phyloP scores from a whole-genome alignment of 371 early-diverging fungal genomes.

The Spraguea lophii region DNA sequence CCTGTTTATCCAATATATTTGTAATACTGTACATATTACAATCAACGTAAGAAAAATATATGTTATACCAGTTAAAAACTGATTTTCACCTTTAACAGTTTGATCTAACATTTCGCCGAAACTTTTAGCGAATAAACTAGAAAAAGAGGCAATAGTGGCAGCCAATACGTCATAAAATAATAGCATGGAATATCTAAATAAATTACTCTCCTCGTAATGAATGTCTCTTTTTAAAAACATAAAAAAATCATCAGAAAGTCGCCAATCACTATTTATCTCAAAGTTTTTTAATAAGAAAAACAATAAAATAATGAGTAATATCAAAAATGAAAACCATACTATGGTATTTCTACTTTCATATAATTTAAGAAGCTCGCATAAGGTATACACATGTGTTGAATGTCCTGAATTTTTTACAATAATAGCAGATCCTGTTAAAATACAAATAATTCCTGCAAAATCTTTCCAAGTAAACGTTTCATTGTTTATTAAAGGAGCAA shows the following conservation, averaged over 20 bases:
- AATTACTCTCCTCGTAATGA: slow-evolving; percentile 35
- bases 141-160: slow-evolving; percentile 59
- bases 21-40: slow-evolving; percentile 54
- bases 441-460: slow-evolving; percentile 54
- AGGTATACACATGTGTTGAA: slow-evolving; percentile 49
- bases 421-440: slow-evolving; percentile 56
- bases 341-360: slow-evolving; percentile 53
- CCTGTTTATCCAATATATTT: slow-evolving; percentile 61
- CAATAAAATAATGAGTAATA: slow-evolving; percentile 47
- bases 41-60: slow-evolving; percentile 56
- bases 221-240: slow-evolving; percentile 15
- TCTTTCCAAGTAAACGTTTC: slow-evolving; percentile 55
- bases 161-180: slow-evolving; percentile 41
- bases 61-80: slow-evolving; percentile 50
- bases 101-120: slow-evolving; percentile 55
- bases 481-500: slow-evolving; percentile 60
- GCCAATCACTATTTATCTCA: slow-evolving; percentile 52
- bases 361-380: slow-evolving; percentile 55
- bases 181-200: slow-evolving; percentile 44
- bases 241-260: slow-evolving; percentile 20
- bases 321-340: slow-evolving; percentile 51
- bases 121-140: slow-evolving; percentile 60
- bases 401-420: slow-evolving; percentile 54
- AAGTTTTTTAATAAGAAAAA: slow-evolving; percentile 49
- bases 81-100: slow-evolving; percentile 53